Evolutionary conservation across 2,329 filamentous ascomycete species (phyloP), one percentile per base, ranked within the genome.

Genomic region (Fusarium camptoceras): DNA sequence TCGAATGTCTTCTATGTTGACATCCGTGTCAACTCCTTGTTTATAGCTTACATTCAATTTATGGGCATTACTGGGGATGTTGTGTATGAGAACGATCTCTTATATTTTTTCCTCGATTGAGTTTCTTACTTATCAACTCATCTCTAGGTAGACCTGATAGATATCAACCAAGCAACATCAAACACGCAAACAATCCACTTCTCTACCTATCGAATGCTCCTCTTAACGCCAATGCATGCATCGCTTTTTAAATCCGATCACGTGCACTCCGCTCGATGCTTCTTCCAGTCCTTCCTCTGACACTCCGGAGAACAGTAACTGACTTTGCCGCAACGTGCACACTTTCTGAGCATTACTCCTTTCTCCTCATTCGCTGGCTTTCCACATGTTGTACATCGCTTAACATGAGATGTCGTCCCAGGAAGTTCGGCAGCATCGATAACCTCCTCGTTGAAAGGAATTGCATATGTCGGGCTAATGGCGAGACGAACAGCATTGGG

Each of bases 221-320:
- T 43, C 44, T 49, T 20, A 55, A 46, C 20, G 54, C 9, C 27
- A 44, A 20, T 18, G 20, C 25, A 49, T 30, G 14, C 34, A 47
- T 24, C 34, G 12, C 31, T 28, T 2, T 14, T 30, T 48, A 47
- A 34, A 7, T 30, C 4, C 6, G 28, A 22, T 39, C 71, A 76
- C 50, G 75, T 71, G 50, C 83, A 86, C 66, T 83, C 81, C 62
- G 76, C 78, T 39, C 81, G 76, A 72, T 89, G 86, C 72, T 78
- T 83, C 71, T 81, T 84, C 86, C 86, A 89, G 60, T 88, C 83
- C 67, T 77, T 80, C 74, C 81, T 83, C 80, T 89, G 87, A 56
- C 87, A 89, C 50, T 83, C 81, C 0, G 59, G 61, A 5, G 83
- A 85, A 75, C 87, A 89, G 56, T 89, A 89, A 64, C 74, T 80